Conservation (phyloP, 148 eudicot species). For the Amaranthus hypochondriacus region DNA sequence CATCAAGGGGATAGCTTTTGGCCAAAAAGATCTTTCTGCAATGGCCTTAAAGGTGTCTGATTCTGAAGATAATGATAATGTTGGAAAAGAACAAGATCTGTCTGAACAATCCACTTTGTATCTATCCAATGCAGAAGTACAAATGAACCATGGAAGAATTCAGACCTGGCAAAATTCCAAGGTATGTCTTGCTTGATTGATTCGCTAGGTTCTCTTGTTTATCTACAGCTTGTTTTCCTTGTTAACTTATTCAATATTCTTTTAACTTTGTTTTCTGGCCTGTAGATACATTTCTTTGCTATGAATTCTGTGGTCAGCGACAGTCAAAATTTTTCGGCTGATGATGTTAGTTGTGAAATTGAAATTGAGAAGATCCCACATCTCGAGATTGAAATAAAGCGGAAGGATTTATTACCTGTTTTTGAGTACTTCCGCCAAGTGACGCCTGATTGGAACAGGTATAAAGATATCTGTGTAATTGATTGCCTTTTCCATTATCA, state of each 20-base stretch:
- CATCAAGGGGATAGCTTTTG: conserved; percentile 42
- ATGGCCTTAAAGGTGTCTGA: conserved; percentile 37
- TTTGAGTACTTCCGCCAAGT: conserved; percentile 65
- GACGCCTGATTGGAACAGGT: conserved; percentile 71
- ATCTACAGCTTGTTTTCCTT: background rate
- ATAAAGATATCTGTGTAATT: conserved; percentile 10
- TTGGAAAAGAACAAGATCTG: conserved; percentile 39
- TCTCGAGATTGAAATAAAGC: conserved; percentile 65
- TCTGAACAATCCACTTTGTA: conserved; percentile 65
- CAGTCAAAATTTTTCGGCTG: conserved; percentile 15
- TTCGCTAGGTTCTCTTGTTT: background rate
- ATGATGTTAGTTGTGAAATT: conserved; percentile 51
- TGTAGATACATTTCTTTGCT: conserved; percentile 59
- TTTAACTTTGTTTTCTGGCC: conserved; percentile 1
- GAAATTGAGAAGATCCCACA: conserved; percentile 66
- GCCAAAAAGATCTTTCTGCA: conserved; percentile 34
- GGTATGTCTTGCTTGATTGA: conserved; percentile 30
- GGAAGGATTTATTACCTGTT: conserved; percentile 85
- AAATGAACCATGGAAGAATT: conserved; percentile 54
- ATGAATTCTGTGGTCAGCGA: conserved; percentile 38
- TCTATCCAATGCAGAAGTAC: conserved; percentile 91
- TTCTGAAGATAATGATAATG: conserved; percentile 37
- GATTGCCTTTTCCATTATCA: background rate
- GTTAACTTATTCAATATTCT: background rate
- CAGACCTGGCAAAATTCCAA: conserved; percentile 87